phyloP scores from a whole-genome alignment of 1,139 yeast genomes.

The Saccharomyces pastorianus region DNA sequence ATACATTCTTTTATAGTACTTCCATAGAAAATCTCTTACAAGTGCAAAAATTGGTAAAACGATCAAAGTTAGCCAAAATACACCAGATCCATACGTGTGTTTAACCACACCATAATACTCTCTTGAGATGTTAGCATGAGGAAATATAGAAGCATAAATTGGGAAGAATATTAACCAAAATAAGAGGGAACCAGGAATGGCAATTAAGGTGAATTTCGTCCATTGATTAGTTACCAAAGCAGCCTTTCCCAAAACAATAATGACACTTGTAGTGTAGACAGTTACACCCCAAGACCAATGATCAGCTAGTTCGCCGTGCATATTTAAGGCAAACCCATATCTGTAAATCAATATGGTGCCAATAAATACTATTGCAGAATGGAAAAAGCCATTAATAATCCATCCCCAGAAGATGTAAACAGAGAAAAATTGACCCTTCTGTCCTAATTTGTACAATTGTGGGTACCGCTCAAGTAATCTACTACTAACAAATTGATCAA shows the following conservation, averaged over 20 bases:
- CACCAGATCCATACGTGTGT: constrained; percentile 66
- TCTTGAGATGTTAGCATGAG: constrained; percentile 68
- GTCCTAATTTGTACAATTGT: constrained; percentile 85
- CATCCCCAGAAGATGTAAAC: constrained; percentile 95
- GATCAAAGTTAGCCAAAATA: constrained; percentile 79
- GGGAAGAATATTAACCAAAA: constrained; percentile 87
- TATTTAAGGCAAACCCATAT: constrained; percentile 54
- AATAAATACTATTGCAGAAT: constrained; percentile 76
- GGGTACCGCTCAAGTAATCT: constrained; percentile 86
- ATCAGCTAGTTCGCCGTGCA: constrained; percentile 65
- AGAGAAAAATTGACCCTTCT: constrained; percentile 78
- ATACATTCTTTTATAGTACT: constrained; percentile 85
- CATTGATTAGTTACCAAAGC: constrained; percentile 86
- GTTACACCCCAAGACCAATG: constrained; percentile 97
- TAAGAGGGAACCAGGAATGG: constrained; percentile 88
- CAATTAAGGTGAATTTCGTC: constrained; percentile 87
- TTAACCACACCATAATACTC: constrained; percentile 78
- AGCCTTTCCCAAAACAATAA: constrained; percentile 91
- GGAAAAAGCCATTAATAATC: constrained; percentile 92
- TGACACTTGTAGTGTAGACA: constrained; percentile 74
- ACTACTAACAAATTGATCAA: constrained; percentile 93
- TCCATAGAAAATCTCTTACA: constrained; percentile 86
- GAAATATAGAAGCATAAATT: constrained; percentile 77
- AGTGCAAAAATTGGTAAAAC: constrained; percentile 73
- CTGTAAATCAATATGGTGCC: constrained; percentile 63